These are phyloP conservation scores for Volvox carteri DNA, from an alignment of 163 green algal genomes.

Conservation along the genomic window DNA sequence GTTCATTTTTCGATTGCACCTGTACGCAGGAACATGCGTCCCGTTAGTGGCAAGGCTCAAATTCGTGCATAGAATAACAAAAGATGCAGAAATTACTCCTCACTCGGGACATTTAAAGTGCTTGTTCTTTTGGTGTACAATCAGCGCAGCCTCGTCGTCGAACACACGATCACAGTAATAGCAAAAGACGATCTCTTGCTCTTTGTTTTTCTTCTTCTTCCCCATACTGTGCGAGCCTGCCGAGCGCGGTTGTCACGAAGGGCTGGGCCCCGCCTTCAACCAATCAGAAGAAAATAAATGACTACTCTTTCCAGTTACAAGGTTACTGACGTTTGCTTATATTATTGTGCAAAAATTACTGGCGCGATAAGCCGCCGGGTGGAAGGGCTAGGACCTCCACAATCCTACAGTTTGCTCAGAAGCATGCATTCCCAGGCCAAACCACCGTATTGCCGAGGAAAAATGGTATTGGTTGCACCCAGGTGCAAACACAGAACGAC, in stretches of 20 bases:
- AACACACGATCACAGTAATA: slow-evolving; percentile 95
- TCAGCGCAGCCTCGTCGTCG: slow-evolving; percentile 88
- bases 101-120: slow-evolving; percentile 81
- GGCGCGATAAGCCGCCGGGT: too few species aligned
- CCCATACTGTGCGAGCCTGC: slow-evolving; percentile 60
- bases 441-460: too few species aligned
- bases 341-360: too few species aligned
- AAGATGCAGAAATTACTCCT: neutral
- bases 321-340: too few species aligned
- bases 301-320: too few species aligned
- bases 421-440: too few species aligned
- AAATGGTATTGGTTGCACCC: too few species aligned
- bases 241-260: neutral
- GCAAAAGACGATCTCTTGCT: slow-evolving; percentile 79
- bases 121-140: slow-evolving; percentile 93
- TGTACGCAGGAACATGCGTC: neutral
- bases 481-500: too few species aligned
- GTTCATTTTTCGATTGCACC: slow-evolving; percentile 91
- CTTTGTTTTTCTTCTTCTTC: slow-evolving; percentile 73
- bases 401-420: too few species aligned
- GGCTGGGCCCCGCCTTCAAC: neutral
- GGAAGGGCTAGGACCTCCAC: too few species aligned
- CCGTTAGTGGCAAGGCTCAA: neutral
- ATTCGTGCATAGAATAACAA: too few species aligned
- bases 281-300: too few species aligned